Evolutionary conservation across 2,329 filamentous ascomycete genomes (phyloP), one percentile per base, ranked within the genome.

Genomic region (Trichoderma asperellum): DNA sequence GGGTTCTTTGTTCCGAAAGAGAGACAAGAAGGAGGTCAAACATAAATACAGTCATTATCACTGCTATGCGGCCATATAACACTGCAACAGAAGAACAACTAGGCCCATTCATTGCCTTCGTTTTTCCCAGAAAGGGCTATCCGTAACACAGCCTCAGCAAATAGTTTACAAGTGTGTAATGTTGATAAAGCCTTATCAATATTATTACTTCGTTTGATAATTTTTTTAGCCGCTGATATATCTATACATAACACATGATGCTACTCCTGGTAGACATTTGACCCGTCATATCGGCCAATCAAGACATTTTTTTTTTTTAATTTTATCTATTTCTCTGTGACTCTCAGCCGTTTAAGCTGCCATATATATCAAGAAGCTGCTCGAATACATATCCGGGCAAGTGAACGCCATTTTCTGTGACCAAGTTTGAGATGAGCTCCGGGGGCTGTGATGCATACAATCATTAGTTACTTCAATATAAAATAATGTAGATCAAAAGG

Each of bases 331-430:
- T 27, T 27, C 2, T 32, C 49, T 14, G 14, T 2, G 16, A 35
- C 40, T 29, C 70, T 79, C 73, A 80, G 53, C 77, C 73, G 70
- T 81, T 81, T 66, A 83, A 74, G 68, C 80, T 83, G 68, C 81
- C 82, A 72, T 84, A 84, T 47, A 90, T 90, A 76, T 89, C 88
- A 73, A 92, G 89, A 56, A 92, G 81, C 78, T 91, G 88, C 75
- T 92, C 89, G 69, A 89, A 89, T 40, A 92, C 90, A 32, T 90
- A 90, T 69, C 86, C 88, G 0, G 91, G 89, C 55, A 90, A 87
- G 73, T 92, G 85, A 60, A 92, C 87, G 57, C 91, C 91, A 62
- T 88, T 89, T 78, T 94, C 92, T 0, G 91, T 94, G 73, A 94
- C 91, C 73, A 94, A 87, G 35, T 89, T 90, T 11, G 89, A 89